These are phyloP conservation scores for Colletotrichum cordylinicola DNA, from an alignment of 2,329 filamentous ascomycete species.

Conservation along the genomic window DNA sequence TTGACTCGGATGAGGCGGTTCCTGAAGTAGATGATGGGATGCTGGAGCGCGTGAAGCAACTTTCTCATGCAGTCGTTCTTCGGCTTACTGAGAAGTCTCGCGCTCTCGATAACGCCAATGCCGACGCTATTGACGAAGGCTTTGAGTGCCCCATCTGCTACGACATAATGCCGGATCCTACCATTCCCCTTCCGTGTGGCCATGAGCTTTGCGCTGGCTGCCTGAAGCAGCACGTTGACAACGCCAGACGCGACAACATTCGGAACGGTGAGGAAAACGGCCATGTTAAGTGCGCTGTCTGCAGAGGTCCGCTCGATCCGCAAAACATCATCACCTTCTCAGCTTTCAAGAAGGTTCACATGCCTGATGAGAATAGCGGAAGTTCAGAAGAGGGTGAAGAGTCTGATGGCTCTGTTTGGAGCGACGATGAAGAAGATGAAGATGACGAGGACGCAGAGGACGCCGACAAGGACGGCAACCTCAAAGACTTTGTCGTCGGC, in stretches of 20 bases:
- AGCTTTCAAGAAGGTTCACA: conserved; percentile 76
- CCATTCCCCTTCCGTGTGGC: conserved; percentile 84
- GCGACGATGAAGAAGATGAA: conserved; percentile 36
- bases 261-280: conserved; percentile 64
- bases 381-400: conserved; percentile 35
- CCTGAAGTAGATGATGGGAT: conserved; percentile 55
- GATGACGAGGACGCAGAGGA: conserved; percentile 32
- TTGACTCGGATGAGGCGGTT: conserved; percentile 47
- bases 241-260: conserved; percentile 56
- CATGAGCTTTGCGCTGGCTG: conserved; percentile 83
- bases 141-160: conserved; percentile 87
- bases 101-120: conserved; percentile 33
- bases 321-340: conserved; percentile 76
- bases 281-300: conserved; percentile 75
- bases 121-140: conserved; percentile 41
- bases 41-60: conserved; percentile 64
- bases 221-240: conserved; percentile 72
- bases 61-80: conserved; percentile 66
- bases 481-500: conserved; percentile 51
- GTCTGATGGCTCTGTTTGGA: conserved; percentile 37
- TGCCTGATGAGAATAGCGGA: conserved; percentile 52
- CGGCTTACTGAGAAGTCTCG: conserved; percentile 56
- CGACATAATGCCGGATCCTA: conserved; percentile 74
- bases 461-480: conserved; percentile 37
- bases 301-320: conserved; percentile 70